Evolutionary conservation across 495 filamentous ascomycete genomes (phyloP).

Genomic region (Lindgomyces ingoldianus): DNA sequence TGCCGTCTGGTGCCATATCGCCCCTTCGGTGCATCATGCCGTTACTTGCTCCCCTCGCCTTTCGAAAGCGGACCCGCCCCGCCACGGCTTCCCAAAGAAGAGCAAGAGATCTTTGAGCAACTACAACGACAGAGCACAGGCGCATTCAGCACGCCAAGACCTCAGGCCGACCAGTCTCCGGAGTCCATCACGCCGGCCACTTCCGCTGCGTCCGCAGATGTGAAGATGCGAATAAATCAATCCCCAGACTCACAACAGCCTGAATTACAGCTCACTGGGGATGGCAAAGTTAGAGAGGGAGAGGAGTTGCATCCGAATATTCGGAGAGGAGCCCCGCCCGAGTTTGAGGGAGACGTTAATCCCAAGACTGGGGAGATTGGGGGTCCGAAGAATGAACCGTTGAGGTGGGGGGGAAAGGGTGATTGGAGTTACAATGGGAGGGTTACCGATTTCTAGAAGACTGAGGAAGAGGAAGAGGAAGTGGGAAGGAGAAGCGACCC

Average conservation of each 20-base stretch:
- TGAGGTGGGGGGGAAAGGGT: constrained; percentile 76
- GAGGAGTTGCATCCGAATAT: constrained; percentile 71
- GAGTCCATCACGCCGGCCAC: constrained; percentile 8
- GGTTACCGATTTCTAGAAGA: constrained; percentile 83
- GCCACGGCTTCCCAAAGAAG: constrained; percentile 78
- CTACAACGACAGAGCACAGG: constrained; percentile 74
- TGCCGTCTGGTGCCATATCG: constrained; percentile 19
- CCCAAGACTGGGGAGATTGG: constrained; percentile 96
- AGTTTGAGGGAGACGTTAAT: constrained; percentile 92
- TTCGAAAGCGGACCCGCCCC: constrained; percentile 64
- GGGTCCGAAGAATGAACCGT: constrained; percentile 95
- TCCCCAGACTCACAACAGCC: constrained; percentile 40
- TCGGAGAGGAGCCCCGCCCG: constrained; percentile 72
- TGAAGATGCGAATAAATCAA: constrained; percentile 42
- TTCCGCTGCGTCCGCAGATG: constrained; percentile 22
- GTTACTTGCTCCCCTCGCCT: constrained; percentile 17
- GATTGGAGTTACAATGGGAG: constrained; percentile 97
- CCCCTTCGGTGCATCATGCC: constrained; percentile 37
- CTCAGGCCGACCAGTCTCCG: too few species aligned
- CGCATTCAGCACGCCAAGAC: constrained; percentile 66
- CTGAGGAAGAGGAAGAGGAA: neutral
- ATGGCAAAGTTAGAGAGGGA: constrained; percentile 24
- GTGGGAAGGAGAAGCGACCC: too few species aligned
- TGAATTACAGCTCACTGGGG: neutral
- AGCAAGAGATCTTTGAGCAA: constrained; percentile 90